These are phyloP conservation scores for Chamaenerion angustifolium DNA, from an alignment of 345 rosid genomes.

Conservation along the genomic window DNA sequence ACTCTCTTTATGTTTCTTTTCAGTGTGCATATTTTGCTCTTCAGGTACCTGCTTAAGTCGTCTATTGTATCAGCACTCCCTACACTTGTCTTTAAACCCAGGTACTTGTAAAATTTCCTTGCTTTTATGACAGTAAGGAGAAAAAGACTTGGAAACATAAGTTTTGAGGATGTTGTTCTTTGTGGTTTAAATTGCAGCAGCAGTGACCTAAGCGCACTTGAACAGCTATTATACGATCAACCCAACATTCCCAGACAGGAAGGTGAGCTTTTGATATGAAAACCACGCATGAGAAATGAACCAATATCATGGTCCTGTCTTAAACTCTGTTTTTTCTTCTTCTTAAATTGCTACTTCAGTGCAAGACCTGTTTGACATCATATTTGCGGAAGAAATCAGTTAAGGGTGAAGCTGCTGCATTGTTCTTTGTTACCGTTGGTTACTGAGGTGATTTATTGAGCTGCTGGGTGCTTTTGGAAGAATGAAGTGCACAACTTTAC, in stretches of 20 bases:
- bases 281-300: background rate
- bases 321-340: background rate
- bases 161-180: too few relatives aligned
- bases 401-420: constrained; percentile 1
- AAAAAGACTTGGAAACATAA: background rate
- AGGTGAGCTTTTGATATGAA: constrained; percentile 23
- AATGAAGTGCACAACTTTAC: too few relatives aligned
- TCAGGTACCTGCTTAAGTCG: constrained; percentile 53
- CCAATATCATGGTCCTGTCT: background rate
- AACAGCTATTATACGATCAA: constrained; percentile 63
- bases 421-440: too few relatives aligned
- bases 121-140: background rate
- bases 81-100: constrained; percentile 35
- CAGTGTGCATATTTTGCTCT: background rate
- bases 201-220: constrained; percentile 44
- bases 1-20: background rate
- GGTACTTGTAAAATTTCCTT: constrained; percentile 20
- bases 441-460: too few relatives aligned
- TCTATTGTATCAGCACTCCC: constrained; percentile 65
- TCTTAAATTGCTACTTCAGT: constrained; percentile 26
- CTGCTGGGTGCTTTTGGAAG: too few relatives aligned
- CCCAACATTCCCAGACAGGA: constrained; percentile 65
- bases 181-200: constrained; percentile 25
- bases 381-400: constrained; percentile 46
- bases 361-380: constrained; percentile 36